Conservation (phyloP, 352 stramenopile genomes). For the Chrysophaeum taylorii region DNA sequence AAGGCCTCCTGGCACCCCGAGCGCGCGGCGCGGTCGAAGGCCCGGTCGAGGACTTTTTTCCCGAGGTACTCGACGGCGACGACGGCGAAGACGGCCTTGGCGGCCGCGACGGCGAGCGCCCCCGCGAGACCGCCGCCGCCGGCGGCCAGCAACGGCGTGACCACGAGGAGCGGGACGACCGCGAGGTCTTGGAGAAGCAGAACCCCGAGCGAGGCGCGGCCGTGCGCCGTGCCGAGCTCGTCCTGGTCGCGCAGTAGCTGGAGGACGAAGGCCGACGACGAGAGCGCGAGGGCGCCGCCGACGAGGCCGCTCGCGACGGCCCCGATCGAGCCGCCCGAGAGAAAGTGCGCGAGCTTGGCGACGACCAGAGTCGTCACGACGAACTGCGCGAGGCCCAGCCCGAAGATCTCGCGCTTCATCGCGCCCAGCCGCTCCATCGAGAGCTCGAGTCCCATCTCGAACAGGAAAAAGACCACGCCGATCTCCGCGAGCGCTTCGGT, state of each 20-base stretch:
- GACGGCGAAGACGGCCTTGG: constrained; percentile 46
- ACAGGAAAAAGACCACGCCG: constrained; percentile 61
- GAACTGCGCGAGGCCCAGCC: constrained; percentile 50
- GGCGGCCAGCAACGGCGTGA: constrained; percentile 43
- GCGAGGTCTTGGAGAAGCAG: constrained; percentile 54
- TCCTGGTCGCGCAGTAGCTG: constrained; percentile 46
- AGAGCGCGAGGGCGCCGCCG: constrained; percentile 50
- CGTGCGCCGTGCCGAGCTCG: constrained; percentile 38
- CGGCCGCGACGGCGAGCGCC: constrained; percentile 31
- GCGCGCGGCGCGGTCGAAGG: constrained; percentile 43
- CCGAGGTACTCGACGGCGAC: constrained; percentile 40
- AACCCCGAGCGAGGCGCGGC: constrained; percentile 55
- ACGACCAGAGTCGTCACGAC: constrained; percentile 40
- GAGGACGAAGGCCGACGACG: constrained; percentile 54
- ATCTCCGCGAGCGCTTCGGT: constrained; percentile 55
- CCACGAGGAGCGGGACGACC: constrained; percentile 54
- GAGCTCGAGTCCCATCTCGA: constrained; percentile 62
- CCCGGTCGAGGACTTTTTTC: constrained; percentile 41
- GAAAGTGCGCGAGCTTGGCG: constrained; percentile 31
- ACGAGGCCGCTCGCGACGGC: constrained; percentile 46
- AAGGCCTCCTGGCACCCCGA: constrained; percentile 49
- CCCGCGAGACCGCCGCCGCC: constrained; percentile 31
- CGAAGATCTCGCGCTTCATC: constrained; percentile 55
- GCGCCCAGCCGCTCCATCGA: constrained; percentile 41
- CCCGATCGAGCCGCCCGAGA: constrained; percentile 32